These are phyloP conservation scores for Juglanconis oblonga DNA, from an alignment of 2,329 filamentous ascomycete species.

Conservation along the genomic window DNA sequence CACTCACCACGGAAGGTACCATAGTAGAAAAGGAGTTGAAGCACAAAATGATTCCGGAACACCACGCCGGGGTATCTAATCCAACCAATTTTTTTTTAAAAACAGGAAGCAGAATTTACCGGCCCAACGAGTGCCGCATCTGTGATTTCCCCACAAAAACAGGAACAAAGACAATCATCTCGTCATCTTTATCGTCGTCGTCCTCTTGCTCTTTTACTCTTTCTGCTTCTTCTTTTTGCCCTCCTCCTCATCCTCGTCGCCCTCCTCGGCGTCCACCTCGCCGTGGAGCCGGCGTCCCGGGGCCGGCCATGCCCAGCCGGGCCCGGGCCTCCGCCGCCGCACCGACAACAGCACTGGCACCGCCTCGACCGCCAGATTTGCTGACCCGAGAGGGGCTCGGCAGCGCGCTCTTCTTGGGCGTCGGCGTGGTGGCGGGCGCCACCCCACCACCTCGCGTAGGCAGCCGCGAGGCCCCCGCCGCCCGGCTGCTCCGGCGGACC, in stretches of 20 bases:
- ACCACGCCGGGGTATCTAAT: slow-evolving; percentile 12
- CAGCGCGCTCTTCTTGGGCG: slow-evolving; percentile 24
- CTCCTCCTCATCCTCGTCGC: not conserved
- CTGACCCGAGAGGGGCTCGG: slow-evolving; percentile 26
- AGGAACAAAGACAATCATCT: too few relatives aligned
- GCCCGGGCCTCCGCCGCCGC: slow-evolving; percentile 1
- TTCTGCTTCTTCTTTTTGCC: not conserved
- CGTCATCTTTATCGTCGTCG: too few relatives aligned
- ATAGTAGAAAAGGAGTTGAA: not conserved
- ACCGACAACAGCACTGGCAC: not conserved
- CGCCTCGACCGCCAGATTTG: slow-evolving; percentile 13
- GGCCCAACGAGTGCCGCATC: too few relatives aligned
- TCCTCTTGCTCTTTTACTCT: not conserved
- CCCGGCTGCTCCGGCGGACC: not conserved
- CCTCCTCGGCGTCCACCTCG: not conserved
- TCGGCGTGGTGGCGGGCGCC: not conserved
- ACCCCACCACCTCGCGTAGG: not conserved
- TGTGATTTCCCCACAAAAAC: too few relatives aligned
- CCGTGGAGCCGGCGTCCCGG: slow-evolving; percentile 12
- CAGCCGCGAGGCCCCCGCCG: slow-evolving; percentile 6
- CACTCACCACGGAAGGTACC: not conserved
- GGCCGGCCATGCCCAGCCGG: slow-evolving; percentile 3
- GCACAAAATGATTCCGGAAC: not conserved
- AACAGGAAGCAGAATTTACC: not conserved
- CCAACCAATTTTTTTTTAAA: not conserved